Base-by-base conservation (phyloP, 148 eudicot genomes). In the Talinum fruticosum region DNA sequence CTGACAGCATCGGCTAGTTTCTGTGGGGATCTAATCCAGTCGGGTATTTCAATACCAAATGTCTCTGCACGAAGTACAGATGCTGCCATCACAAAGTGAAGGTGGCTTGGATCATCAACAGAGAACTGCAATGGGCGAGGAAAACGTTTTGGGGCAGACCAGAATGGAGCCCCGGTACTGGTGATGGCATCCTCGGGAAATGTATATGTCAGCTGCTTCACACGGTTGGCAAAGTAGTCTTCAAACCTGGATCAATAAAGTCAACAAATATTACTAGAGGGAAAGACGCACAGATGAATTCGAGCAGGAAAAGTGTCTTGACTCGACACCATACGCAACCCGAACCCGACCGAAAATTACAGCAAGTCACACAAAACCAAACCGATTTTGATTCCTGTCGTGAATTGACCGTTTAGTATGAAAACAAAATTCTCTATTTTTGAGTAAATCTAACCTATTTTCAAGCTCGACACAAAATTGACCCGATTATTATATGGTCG, bases 141-240 rank as follows among this genome's bases (percentile, higher is more conserved):
- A 66, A 89, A 91, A 53, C 95, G 92, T 78, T 91, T 91, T 74
- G 95, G 95, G 1, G 95, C 91, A 70, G 95, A 91, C 95, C 95
- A 91, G 79, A 91, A 91, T 59, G 85, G 89, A 13, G 87, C 79
- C 28, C 91, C 92, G 45, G 75, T 83, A 75, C 95, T 91, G 41
- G 89, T 91, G 38, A 82, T 53, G 72, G 95, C 89, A 86, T 87
- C 90, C 84, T 91, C 92, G 5, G 95, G 95, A 66, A 91, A 91
- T 24, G 91, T 89, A 73, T 76, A 91, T 45, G 92, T 84, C 77
- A 91, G 74, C 80, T 91, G 95, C 85, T 89, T 91, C 69, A 91
- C 88, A 70, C 95, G 90, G 84, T 84, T 83, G 54, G 85, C 77
- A 67, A 89, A 91, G 78, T 91, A 91, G 83, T 91, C 96, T 82